These are phyloP conservation scores for Astrothelium macrocarpum DNA, from an alignment of 495 filamentous ascomycete genomes.

Conservation along the genomic window DNA sequence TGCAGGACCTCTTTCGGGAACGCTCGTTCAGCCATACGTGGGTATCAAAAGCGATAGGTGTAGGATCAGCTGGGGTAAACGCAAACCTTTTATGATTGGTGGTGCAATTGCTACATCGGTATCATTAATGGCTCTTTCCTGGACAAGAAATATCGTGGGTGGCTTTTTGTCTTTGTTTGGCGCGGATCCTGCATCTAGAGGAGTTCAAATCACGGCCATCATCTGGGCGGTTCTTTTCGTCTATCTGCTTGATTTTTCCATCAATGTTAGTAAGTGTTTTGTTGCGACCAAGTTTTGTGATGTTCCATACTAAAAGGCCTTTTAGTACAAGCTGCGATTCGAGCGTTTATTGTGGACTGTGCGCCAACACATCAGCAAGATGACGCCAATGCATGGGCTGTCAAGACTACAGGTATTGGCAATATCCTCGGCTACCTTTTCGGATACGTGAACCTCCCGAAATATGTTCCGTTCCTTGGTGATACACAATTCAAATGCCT, in stretches of 20 bases:
- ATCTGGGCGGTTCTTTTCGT: slow-evolving; percentile 70
- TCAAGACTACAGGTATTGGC: slow-evolving; percentile 67
- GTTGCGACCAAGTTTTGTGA: background rate
- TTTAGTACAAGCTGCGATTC: slow-evolving; percentile 73
- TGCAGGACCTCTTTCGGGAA: slow-evolving; percentile 76
- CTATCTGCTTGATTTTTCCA: slow-evolving; percentile 80
- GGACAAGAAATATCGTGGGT: slow-evolving; percentile 68
- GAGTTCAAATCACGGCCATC: slow-evolving; percentile 52
- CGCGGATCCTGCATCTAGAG: slow-evolving; percentile 48
- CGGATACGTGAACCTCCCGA: slow-evolving; percentile 68
- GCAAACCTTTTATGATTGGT: slow-evolving; percentile 79
- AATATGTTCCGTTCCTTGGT: slow-evolving; percentile 62
- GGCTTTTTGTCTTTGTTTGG: slow-evolving; percentile 65
- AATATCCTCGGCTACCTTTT: slow-evolving; percentile 80
- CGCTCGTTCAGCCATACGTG: slow-evolving; percentile 86
- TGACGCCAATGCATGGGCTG: slow-evolving; percentile 79
- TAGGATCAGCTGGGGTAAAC: slow-evolving; percentile 67
- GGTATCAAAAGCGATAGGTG: slow-evolving; percentile 86
- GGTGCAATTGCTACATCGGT: slow-evolving; percentile 64
- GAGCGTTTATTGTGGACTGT: slow-evolving; percentile 85
- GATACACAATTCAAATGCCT: slow-evolving; percentile 83
- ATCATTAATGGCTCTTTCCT: slow-evolving; percentile 66
- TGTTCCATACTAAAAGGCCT: slow-evolving; percentile 6
- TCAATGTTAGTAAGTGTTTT: slow-evolving; percentile 65
- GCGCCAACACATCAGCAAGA: slow-evolving; percentile 85